A percentile compares a stretch with the other conserved stretches of the same genome.
Evolutionary conservation across 2,329 filamentous ascomycete species (phyloP).

Genomic region (Thermomyces lanuginosus): DNA sequence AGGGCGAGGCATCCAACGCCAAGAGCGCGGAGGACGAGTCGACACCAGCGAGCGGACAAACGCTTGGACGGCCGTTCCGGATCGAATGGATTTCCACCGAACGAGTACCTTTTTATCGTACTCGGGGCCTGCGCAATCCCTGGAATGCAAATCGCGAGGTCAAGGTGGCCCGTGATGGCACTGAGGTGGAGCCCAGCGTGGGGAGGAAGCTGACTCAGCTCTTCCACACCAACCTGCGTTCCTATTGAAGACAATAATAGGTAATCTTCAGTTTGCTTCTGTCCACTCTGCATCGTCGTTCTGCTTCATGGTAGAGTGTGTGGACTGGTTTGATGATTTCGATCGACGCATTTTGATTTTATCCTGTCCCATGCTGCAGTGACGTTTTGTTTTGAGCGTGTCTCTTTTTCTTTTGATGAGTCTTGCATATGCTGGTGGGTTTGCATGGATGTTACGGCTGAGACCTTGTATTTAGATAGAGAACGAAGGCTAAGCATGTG

Average conservation of each 20-base stretch:
- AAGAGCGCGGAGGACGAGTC: conserved; percentile 27
- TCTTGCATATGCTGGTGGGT: too few species aligned
- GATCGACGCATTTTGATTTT: too few species aligned
- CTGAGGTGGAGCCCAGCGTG: conserved; percentile 71
- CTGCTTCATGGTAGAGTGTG: too few species aligned
- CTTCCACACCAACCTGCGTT: conserved; percentile 43
- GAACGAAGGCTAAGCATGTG: too few species aligned
- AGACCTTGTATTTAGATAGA: too few species aligned
- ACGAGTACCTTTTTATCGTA: conserved; percentile 74
- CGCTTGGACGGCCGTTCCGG: conserved; percentile 81
- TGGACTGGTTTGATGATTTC: too few species aligned
- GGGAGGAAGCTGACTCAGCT: conserved; percentile 62
- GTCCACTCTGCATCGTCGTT: too few species aligned
- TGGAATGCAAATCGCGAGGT: conserved; percentile 94
- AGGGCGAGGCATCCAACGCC: conserved; percentile 9
- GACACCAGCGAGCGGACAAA: conserved; percentile 36
- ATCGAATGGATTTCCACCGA: conserved; percentile 79
- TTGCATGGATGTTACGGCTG: too few species aligned
- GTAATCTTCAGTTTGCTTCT: too few species aligned
- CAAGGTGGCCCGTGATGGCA: conserved; percentile 89
- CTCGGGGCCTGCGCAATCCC: conserved; percentile 70
- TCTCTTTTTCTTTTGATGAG: too few species aligned
- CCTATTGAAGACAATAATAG: background rate
- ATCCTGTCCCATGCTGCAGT: too few species aligned
- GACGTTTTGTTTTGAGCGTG: too few species aligned